These are phyloP conservation scores for Calophaca sinica DNA, from an alignment of 306 rosid species.

Conservation along the genomic window DNA sequence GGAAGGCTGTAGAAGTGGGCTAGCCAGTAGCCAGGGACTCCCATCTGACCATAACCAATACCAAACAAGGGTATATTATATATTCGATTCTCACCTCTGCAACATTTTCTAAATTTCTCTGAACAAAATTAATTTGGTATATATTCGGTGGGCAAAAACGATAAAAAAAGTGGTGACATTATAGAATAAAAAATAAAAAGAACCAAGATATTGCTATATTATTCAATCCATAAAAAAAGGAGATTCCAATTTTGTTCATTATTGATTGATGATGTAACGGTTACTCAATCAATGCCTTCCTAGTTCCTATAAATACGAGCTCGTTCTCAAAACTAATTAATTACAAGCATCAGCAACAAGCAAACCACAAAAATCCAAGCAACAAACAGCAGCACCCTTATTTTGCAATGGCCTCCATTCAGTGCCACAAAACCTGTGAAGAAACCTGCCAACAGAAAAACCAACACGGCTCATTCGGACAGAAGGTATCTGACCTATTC, in stretches of 20 bases:
- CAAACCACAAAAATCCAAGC: not conserved
- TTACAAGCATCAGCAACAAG: not conserved
- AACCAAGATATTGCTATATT: not conserved
- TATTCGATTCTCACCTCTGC: slow-evolving; percentile 14
- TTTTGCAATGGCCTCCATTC: slow-evolving; percentile 42
- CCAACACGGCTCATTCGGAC: slow-evolving; percentile 27
- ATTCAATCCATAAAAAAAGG: slow-evolving; percentile 25
- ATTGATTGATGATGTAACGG: not conserved
- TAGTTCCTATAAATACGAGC: not conserved
- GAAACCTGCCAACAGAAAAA: slow-evolving; percentile 34
- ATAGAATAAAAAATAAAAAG: slow-evolving; percentile 2
- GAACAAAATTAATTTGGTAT: slow-evolving; percentile 42
- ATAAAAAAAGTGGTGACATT: slow-evolving; percentile 2
- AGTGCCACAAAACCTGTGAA: slow-evolving; percentile 42
- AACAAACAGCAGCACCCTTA: not conserved
- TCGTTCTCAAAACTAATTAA: not conserved
- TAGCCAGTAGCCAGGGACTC: too few species aligned
- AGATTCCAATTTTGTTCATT: slow-evolving; percentile 31
- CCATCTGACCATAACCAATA: too few species aligned
- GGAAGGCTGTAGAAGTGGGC: too few species aligned
- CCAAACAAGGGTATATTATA: too few species aligned
- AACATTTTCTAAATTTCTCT: not conserved
- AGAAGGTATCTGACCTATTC: slow-evolving; percentile 40
- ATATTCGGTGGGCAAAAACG: slow-evolving; percentile 48
- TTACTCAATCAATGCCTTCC: slow-evolving; percentile 13